Base-by-base conservation (phyloP, 176 grass and related monocot genomes). In the Bonia amplexicaulis region DNA sequence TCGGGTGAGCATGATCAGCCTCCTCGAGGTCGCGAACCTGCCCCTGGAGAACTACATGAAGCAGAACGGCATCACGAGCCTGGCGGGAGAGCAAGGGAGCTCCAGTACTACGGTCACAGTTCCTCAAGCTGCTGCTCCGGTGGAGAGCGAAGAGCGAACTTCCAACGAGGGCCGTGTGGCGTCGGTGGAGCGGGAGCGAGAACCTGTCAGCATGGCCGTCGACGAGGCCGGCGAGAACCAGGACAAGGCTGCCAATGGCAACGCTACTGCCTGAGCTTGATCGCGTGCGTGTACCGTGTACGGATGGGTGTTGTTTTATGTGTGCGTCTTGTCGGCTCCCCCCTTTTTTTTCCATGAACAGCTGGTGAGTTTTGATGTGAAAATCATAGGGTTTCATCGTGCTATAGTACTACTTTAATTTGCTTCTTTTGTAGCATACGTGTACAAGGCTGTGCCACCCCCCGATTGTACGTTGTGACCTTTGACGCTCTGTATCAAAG, bases 11-110 rank as follows among this genome's bases (percentile, higher is more conserved):
- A 94, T 99, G 93, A 77, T 96, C 90, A 87, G 81, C 70, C 90
- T 99, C 42, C 79, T 99, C 7, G 86, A 96, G 90, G 93, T 94
- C 13, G 93, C 97, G 16, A 89, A 74, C 67, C 83, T 86, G 0
- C 93, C 97, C 39, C 65, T 99, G 41, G 97, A 96, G 72, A 94
- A 72, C 53, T 99, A 99, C 90, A 90, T 99, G 78, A 96, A 96
- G 83, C 90, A 92, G 88, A 99, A 91, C 39, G 90, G 97, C 48
- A 62, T 96, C 3, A 62, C 84, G 11, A 92, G 90, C 82, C 69
- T 96, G 71, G 75, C 81, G 0, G 65, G 88, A 10, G 96, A 99
- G 76, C 86, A 95, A 75, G 93, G 84, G 44, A 99, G 90, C 75
- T 87, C 93, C 1, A 69, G 72, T 61, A 85, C 84, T 54, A 83